Evolutionary conservation across 306 rosid genomes (phyloP), one percentile per base, ranked within the genome.

Genomic region (Lupinus albus): DNA sequence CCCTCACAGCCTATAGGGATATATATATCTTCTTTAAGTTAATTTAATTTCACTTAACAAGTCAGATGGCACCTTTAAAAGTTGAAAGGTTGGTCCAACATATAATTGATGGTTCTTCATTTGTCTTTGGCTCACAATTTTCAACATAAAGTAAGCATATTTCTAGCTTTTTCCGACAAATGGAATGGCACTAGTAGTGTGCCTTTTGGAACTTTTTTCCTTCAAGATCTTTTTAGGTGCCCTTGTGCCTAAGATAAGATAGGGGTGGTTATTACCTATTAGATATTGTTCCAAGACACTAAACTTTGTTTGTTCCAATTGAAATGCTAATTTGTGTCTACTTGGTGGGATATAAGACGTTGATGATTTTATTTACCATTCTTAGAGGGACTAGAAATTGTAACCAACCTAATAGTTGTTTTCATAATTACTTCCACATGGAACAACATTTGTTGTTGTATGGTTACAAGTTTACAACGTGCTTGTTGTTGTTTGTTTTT

Each of bases 91-190:
- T 67, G 71, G 73, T 74, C 52, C 35, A 70, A 60, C 53, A 46
- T 73, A 64, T 74, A 77, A 65, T 75, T 71, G 75, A 67, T 78
- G 64, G 80, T 78, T 67, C 64, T 33, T 57, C 74, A 52, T 45
- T 38, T 35, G 46, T 67, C 39, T 61, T 68, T 49, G 73, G 80
- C 70, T 79, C 70, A 75, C 72, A 72, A 79, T 45, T 79, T 76
- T 73, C 76, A 53, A 70, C 79, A 61, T 25, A 55, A 69, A 80
- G 54, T 74, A 71, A 65, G 71, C 76, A 76, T 71, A 69, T 72
- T 41, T 68, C 35, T 74, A 44, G 68, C 82, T 81, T 81, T 25
- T 67, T 36, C 64, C 52, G 16, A 54, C 68, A 72, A 81, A 73
- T 67, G 69, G 45, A 77, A 64, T 59, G 65, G 11, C 73, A 58